Percentiles rank a stretch among this genome's conserved stretches.
phyloP scores from a whole-genome alignment of 1,284 basidiomycete genomes.

The Cutaneotrichosporon spelunceum region DNA sequence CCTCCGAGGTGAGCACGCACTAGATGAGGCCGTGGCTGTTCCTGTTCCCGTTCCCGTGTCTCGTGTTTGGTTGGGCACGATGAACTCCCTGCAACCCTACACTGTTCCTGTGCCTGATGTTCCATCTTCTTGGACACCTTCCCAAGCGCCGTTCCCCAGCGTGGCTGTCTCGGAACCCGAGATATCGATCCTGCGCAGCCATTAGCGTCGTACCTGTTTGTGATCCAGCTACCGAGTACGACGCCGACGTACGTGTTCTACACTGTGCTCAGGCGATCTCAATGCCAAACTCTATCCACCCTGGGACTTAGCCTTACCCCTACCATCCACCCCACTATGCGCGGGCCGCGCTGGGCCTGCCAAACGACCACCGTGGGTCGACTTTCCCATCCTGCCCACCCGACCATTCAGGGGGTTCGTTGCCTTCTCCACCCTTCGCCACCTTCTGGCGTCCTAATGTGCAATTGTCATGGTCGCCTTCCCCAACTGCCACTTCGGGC shows the following conservation, averaged over 20 bases:
- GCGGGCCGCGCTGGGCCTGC: too few species aligned
- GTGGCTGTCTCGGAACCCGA: neutral
- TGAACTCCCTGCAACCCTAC: neutral
- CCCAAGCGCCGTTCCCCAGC: neutral
- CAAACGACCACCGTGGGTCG: too few species aligned
- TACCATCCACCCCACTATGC: neutral
- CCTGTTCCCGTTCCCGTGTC: neutral
- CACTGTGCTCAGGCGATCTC: neutral
- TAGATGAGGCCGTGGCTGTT: neutral
- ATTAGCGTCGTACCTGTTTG: neutral
- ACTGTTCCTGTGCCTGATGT: neutral
- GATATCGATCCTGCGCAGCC: neutral
- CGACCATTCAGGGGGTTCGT: neutral
- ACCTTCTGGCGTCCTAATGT: neutral
- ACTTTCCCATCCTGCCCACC: neutral
- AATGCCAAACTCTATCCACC: neutral
- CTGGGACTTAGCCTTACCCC: neutral
- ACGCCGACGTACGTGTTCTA: neutral
- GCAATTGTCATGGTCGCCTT: neutral
- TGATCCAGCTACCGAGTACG: neutral
- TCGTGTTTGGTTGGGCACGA: neutral
- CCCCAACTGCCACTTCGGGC: neutral
- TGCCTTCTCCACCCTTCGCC: neutral
- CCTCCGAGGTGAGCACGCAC: neutral
- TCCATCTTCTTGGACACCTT: neutral